Base-by-base conservation (phyloP, 139 green algal species). In the Haematococcus lacustris region DNA sequence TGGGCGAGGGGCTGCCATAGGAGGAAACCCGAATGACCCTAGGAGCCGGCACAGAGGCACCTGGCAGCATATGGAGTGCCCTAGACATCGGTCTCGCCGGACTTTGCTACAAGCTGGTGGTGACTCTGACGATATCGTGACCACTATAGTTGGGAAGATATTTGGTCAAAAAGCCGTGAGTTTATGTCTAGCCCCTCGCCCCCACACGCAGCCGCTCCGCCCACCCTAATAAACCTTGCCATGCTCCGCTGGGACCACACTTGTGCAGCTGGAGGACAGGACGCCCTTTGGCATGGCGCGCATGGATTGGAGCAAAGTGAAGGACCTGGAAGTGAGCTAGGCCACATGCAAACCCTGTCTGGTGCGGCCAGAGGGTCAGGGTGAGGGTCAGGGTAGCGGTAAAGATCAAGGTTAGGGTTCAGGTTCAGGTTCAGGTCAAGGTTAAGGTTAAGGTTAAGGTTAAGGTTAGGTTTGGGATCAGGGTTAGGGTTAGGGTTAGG, bases 321-420 rank as follows among this genome's bases (percentile, higher is more conserved):
- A 82, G 39, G 77, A 82, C 51, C 41, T 82, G 50, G 77, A 82
- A 50, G 73, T 70, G 2, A 73, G n/a, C n/a, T n/a, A n/a, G n/a
- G n/a, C n/a, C n/a, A n/a, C n/a, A n/a, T n/a, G n/a, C n/a, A n/a
- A n/a, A n/a, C n/a, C n/a, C n/a, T n/a, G n/a, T n/a, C n/a, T n/a
- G n/a, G n/a, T n/a, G n/a, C n/a, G 47, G 47, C 13, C 47, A 57
- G 47, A 21, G 47, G 47, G 47, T 21, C 13, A 13, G 21, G 13
- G 21, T 57, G 47, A 57, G 13, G 47, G 21, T 13, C 47, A 57
- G 47, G 47, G 47, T 13, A 57, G 47, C 13, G 47, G 47, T 57
- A 13, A 57, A 57, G 47, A 57, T 57, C 47, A 57, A 21, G n/a
- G n/a, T n/a, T n/a, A n/a, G n/a, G n/a, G n/a, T n/a, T n/a, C n/a